Conservation (phyloP, 2,329 filamentous ascomycete genomes). For the Botrytis pseudocinerea region DNA sequence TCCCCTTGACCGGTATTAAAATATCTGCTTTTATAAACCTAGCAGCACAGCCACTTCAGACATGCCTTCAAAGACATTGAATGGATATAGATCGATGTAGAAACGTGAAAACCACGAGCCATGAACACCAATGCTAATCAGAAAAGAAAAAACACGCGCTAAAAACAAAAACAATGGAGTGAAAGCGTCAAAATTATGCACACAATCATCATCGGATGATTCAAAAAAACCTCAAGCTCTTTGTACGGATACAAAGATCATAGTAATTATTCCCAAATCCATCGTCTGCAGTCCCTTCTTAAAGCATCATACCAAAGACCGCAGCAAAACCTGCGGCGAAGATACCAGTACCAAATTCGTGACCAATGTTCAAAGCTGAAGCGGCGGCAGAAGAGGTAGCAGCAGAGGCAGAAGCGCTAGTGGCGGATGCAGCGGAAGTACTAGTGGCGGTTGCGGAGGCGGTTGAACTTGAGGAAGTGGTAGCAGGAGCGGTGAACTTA, state of each 20-base stretch:
- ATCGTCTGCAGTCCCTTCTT: constrained; percentile 33
- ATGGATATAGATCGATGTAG: constrained; percentile 26
- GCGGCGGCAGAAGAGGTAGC: constrained; percentile 45
- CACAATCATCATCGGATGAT: constrained; percentile 34
- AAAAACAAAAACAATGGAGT: constrained; percentile 22
- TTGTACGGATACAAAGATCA: constrained; percentile 25
- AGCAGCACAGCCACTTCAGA: constrained; percentile 11
- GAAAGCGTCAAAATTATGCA: constrained; percentile 32
- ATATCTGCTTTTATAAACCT: constrained; percentile 17
- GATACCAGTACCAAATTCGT: constrained; percentile 47
- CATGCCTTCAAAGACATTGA: not conserved
- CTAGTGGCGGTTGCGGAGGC: constrained; percentile 28
- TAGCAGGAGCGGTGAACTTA: constrained; percentile 37
- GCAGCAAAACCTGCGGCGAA: constrained; percentile 54
- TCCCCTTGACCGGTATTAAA: constrained; percentile 20
- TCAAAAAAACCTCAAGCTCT: constrained; percentile 14
- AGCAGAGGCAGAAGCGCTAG: constrained; percentile 35
- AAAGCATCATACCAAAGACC: constrained; percentile 59
- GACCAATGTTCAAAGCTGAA: constrained; percentile 42
- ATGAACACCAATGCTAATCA: constrained; percentile 41
- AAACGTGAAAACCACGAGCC: constrained; percentile 34
- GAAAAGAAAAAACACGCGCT: constrained; percentile 27
- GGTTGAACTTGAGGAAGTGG: constrained; percentile 44
- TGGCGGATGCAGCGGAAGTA: constrained; percentile 36
- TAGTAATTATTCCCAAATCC: not conserved